Evolutionary conservation across 78 protist genomes (phyloP).

Genomic region (Salpingoeca rosetta): DNA sequence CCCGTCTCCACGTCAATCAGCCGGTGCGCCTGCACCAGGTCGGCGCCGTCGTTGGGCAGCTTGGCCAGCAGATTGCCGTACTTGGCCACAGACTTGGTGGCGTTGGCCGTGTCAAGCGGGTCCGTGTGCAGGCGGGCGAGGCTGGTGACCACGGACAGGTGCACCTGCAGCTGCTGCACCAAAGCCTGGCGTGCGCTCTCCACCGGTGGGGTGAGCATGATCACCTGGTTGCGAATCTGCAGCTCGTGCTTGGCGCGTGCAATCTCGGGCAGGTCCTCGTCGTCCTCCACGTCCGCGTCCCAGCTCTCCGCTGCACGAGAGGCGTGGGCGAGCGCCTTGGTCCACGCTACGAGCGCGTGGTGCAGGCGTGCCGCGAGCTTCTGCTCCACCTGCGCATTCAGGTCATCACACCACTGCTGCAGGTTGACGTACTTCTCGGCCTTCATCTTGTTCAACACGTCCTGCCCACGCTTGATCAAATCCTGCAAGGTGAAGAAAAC

Average conservation of each 20-base stretch:
- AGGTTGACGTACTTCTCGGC: conserved; percentile 42
- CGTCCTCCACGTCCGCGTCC: background rate
- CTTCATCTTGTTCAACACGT: background rate
- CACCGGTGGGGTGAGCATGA: conserved; percentile 70
- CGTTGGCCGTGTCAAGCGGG: background rate
- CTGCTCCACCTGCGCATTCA: conserved; percentile 43
- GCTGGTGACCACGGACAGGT: conserved; percentile 41
- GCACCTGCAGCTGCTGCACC: conserved; percentile 45
- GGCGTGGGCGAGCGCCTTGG: conserved; percentile 6
- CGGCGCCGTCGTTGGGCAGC: background rate
- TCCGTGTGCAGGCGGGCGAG: conserved; percentile 34
- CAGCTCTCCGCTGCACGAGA: background rate
- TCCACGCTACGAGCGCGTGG: conserved; percentile 51
- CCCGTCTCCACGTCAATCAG: conserved; percentile 42
- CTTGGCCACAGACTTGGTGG: background rate
- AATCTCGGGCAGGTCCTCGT: background rate
- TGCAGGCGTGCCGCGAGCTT: conserved; percentile 49
- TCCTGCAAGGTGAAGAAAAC: no score
- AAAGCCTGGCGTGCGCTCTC: conserved; percentile 58
- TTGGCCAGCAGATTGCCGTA: background rate
- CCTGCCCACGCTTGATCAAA: no score
- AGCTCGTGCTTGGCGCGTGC: conserved; percentile 35
- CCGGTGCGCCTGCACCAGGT: conserved; percentile 34
- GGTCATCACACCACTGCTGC: conserved; percentile 47
- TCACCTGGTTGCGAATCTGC: conserved; percentile 50